Evolutionary conservation across 2,329 filamentous ascomycete genomes (phyloP), one percentile per base, ranked within the genome.

Genomic region (Rosellinia necatrix): DNA sequence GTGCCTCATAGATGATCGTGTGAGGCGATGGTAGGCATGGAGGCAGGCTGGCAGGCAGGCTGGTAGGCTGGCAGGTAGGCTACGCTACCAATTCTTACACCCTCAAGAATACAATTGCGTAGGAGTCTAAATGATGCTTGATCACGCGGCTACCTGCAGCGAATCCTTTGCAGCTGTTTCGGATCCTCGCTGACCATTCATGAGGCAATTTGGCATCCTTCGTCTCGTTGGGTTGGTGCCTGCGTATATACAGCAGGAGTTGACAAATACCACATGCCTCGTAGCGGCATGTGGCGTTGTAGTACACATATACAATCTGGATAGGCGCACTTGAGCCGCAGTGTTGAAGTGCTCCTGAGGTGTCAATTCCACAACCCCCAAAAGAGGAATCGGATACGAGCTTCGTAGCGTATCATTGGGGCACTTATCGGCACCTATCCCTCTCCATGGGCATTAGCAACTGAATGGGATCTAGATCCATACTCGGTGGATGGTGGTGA

Each of bases 211-310:
- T 1, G 6, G n/a, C 15, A 6, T n/a, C 17, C 25, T 6, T 50
- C 17, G 29, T 32, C 19, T 42, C 24, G 48, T 42, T 32, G 37
- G 37, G 34, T 37, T 50, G 9, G 24, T 34, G 32, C 21, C 27
- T 32, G 24, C 24, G 6, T 37, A n/a, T 49, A 15, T 49, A 17
- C 19, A 8, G 42, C 27, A 17, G 7, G 27, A 15, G 13, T 50
- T 50, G 48, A 50, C 48, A 50, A 50, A 50, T 51, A 42, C 35
- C 17, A 15, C 4, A 3, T 42, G 24, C 24, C 15, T 6, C 17
- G 6, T 8, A 30, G 15, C 47, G 25, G 13, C 12, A 22, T 41
- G 38, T 27, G 22, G 21, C 37, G 24, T 10, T 21, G 22, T 13
- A 35, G 8, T 35, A 15, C 6, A 22, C 17, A 12, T 38, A 6